Evolutionary conservation across 352 stramenopile species (phyloP), one percentile per base, ranked within the genome.

Genomic region (Globisporangium lucens): DNA sequence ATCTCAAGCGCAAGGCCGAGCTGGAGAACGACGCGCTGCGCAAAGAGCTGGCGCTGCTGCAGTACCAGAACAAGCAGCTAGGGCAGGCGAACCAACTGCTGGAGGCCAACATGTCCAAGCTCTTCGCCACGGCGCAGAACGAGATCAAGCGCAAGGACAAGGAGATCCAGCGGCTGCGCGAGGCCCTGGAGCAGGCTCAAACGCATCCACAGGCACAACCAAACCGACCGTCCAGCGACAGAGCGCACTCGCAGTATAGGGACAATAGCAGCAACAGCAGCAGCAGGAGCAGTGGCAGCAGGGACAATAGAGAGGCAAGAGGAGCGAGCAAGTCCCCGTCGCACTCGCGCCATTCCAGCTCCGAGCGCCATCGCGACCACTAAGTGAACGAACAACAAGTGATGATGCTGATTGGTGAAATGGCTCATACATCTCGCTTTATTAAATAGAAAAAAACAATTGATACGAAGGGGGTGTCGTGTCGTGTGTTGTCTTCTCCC

Each of bases 71-170:
- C 63, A 68, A 66, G 33, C 63, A 75, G 61, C 76, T 95, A 24
- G 83, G 79, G 8, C 72, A 84, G 20, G 79, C 73, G 35, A 90
- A 89, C 60, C 73, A 74, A 29, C 71, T 82, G 64, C 73, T 95
- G 27, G 82, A 91, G 74, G 71, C 56, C 67, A 95, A 93, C 67
- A 83, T 93, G 41, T 93, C 85, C 20, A 80, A 72, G 59, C 76
- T 95, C 17, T 95, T 91, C 61, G 76, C 69, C 8, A 94, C 87
- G 4, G 87, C 83, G 33, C 82, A 92, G 75, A 73, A 85, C 63
- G 87, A 95, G 63, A 73, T 95, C 55, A 75, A 76, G 46, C 87
- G 87, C 57, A 95, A 95, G 68, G 83, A 91, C 61, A 86, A 82
- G 36, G 81, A 93, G 66, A 93, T 95, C 66, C 75, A 85, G 67